These are phyloP conservation scores for Periglandula ipomoeae DNA, from an alignment of 2,329 filamentous ascomycete genomes.

Conservation along the genomic window DNA sequence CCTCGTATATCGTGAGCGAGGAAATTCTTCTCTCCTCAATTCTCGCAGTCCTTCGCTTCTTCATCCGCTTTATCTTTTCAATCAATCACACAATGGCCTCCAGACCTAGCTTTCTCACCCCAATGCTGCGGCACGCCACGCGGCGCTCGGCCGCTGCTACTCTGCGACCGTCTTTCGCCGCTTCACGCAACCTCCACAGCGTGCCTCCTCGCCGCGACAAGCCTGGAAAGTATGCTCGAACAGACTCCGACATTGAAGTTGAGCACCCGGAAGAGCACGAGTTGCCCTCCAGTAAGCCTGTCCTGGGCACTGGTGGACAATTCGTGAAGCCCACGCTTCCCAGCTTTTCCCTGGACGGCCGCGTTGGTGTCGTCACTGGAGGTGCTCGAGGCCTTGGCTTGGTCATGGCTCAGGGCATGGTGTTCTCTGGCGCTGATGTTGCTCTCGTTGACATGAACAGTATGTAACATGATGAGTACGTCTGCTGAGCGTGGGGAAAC, in stretches of 20 bases:
- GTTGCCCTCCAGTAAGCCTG: slow-evolving; percentile 60
- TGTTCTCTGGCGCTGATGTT: slow-evolving; percentile 78
- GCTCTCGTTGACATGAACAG: slow-evolving; percentile 93
- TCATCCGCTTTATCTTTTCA: not conserved
- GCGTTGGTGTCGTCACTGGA: slow-evolving; percentile 78
- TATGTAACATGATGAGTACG: slow-evolving; percentile 28
- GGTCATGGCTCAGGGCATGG: slow-evolving; percentile 87
- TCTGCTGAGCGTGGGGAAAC: not conserved
- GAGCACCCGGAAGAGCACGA: slow-evolving; percentile 69
- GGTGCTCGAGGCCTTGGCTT: slow-evolving; percentile 82
- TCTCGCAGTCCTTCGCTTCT: not conserved
- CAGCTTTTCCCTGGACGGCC: slow-evolving; percentile 77
- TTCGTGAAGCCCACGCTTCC: slow-evolving; percentile 80
- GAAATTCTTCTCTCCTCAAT: not conserved
- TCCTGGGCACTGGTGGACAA: slow-evolving; percentile 67
- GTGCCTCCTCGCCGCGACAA: slow-evolving; percentile 27
- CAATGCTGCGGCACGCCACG: slow-evolving; percentile 20
- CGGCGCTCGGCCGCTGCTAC: slow-evolving; percentile 16
- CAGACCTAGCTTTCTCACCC: slow-evolving; percentile 14
- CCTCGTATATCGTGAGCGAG: too few species aligned
- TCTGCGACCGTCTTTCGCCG: slow-evolving; percentile 15
- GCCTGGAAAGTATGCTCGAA: slow-evolving; percentile 65
- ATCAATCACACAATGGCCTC: slow-evolving; percentile 12
- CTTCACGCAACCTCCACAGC: slow-evolving; percentile 23
- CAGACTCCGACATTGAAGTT: slow-evolving; percentile 67